These are phyloP conservation scores for Yarrowia alimentaria DNA, from an alignment of 805 yeast species.

Conservation along the genomic window DNA sequence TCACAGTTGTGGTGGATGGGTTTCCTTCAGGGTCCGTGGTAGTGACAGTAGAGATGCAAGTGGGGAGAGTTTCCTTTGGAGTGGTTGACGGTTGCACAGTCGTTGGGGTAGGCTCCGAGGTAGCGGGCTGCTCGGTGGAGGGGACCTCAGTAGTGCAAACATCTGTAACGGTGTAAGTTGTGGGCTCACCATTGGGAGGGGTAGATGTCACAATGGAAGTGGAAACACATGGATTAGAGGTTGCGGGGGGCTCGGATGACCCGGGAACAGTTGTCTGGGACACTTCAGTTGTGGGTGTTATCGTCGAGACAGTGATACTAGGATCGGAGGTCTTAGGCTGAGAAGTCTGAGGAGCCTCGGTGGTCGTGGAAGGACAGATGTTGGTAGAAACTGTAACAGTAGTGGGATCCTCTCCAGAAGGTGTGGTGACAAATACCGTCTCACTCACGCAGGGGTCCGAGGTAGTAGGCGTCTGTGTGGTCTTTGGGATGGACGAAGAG, in stretches of 20 bases:
- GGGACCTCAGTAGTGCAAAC: not conserved
- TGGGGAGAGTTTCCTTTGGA: not conserved
- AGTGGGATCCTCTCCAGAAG: not conserved
- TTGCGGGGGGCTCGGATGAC: not conserved
- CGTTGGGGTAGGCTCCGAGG: not conserved
- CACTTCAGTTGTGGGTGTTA: not conserved
- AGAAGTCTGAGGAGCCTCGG: not conserved
- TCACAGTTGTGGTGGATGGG: conserved; percentile 8
- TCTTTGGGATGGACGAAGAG: not conserved
- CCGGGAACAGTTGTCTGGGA: not conserved
- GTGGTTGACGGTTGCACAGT: too few relatives aligned
- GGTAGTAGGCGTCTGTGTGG: not conserved
- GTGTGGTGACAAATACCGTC: not conserved
- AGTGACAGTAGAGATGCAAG: not conserved
- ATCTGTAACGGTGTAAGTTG: not conserved
- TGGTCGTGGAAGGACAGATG: not conserved
- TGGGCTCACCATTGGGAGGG: conserved; percentile 1
- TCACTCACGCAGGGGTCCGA: conserved; percentile 3
- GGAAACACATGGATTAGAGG: not conserved
- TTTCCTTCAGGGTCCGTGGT: conserved; percentile 4
- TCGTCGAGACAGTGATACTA: too few relatives aligned
- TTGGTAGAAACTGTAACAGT: not conserved
- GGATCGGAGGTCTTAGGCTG: not conserved
- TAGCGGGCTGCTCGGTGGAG: conserved; percentile 6
- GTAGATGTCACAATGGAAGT: not conserved